Evolutionary conservation across 306 rosid genomes (phyloP), one percentile per base, ranked within the genome.

Genomic region (Pyrus bretschneideri): DNA sequence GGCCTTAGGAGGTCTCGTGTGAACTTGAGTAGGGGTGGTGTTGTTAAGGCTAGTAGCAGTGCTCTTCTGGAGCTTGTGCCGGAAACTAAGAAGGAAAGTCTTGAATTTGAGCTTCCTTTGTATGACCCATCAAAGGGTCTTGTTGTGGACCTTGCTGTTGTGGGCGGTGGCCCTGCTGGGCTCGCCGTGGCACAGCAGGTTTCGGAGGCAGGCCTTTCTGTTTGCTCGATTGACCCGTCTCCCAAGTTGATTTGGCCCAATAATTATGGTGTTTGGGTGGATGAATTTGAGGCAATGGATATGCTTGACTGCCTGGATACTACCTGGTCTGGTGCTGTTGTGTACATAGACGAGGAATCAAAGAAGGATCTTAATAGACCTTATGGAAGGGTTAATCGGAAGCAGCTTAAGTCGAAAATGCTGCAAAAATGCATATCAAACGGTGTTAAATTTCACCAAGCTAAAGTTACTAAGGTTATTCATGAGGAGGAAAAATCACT

Each of bases 211-310:
- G 99, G 99, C 75, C 92, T 95, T 70, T 89, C 96, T 0, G 98
- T 95, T 76, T 95, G 98, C 46, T 86, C 95, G 4, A 89, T 95
- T 75, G 99, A 92, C 61, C 99, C 97, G 0, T 89, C 86, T 64
- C 99, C 99, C 27, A 87, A 90, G 66, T 81, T 95, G 25, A 91
- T 95, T 81, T 95, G 99, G 99, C 99, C 99, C 21, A 95, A 95
- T 76, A 95, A 92, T 77, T 95, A 95, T 81, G 99, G 99, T 44
- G 99, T 95, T 87, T 95, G 99, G 99, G 99, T 95, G 67, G 98
- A 95, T 86, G 99, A 95, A 71, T 95, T 95, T 81, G 98, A 95
- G 80, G 91, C 93, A 72, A 88, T 95, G 99, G 97, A 91, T 82
- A 82, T 95, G 77, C 93, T 95, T 40, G 99, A 95, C 75, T 95